phyloP scores from a whole-genome alignment of 352 stramenopile species.

The Plasmopara halstedii region DNA sequence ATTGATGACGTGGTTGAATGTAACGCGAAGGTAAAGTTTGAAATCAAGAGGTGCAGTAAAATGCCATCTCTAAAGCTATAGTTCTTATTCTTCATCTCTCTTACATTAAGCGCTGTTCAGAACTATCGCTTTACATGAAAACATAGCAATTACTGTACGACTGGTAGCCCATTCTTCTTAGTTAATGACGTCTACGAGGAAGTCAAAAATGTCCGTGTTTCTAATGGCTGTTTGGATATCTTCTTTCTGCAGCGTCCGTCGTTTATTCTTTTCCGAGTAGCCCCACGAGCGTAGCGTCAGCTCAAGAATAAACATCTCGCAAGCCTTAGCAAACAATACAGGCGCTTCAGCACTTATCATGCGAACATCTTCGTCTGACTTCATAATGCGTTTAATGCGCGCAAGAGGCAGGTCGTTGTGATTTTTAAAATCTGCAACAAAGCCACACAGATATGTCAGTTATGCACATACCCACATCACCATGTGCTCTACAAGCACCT shows the following conservation, averaged over 20 bases:
- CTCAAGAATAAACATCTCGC: slow-evolving; percentile 99
- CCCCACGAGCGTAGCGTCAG: slow-evolving; percentile 92
- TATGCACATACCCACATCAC: neutral
- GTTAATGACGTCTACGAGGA: slow-evolving; percentile 94
- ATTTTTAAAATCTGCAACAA: slow-evolving; percentile 94
- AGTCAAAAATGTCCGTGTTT: slow-evolving; percentile 99
- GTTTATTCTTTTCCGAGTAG: slow-evolving; percentile 85
- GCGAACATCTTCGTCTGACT: slow-evolving; percentile 95
- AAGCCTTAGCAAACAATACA: slow-evolving; percentile 99
- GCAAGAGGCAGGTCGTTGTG: slow-evolving; percentile 98
- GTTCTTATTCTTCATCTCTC: too few relatives aligned
- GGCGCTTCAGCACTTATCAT: slow-evolving; percentile 99
- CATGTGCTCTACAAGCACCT: slow-evolving; percentile 29
- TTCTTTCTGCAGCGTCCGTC: slow-evolving; percentile 96
- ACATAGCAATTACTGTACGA: neutral
- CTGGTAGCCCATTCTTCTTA: slow-evolving; percentile 22
- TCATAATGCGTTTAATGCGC: slow-evolving; percentile 99
- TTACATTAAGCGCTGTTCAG: slow-evolving; percentile 5
- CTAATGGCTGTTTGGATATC: slow-evolving; percentile 97
- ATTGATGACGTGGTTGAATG: too few relatives aligned
- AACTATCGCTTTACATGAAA: neutral
- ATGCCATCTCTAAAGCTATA: too few relatives aligned
- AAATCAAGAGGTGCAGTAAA: too few relatives aligned
- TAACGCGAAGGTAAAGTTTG: too few relatives aligned
- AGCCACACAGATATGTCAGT: too few relatives aligned